These are phyloP conservation scores for Aspergillus intermedius DNA, from an alignment of 2,329 filamentous ascomycete species.

Conservation along the genomic window DNA sequence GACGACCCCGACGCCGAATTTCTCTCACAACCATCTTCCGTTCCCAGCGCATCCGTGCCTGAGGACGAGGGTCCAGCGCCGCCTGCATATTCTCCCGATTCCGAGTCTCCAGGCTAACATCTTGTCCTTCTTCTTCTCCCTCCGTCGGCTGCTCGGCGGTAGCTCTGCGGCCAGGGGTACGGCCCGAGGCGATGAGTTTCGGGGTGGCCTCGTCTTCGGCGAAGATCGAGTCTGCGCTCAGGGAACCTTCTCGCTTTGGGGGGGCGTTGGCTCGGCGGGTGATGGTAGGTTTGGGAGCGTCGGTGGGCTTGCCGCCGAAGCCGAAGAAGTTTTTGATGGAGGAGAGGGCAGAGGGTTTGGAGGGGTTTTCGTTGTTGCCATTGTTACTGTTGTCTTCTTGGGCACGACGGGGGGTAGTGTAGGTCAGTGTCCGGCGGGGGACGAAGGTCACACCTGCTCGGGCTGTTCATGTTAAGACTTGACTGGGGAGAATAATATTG, in stretches of 20 bases:
- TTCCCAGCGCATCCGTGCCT: slow-evolving; percentile 66
- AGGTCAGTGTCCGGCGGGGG: slow-evolving; percentile 32
- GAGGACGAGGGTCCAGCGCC: slow-evolving; percentile 68
- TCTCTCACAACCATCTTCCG: slow-evolving; percentile 75
- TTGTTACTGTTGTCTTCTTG: slow-evolving; percentile 18
- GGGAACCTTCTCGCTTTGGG: slow-evolving; percentile 28
- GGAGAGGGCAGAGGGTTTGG: slow-evolving; percentile 21
- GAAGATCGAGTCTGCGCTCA: slow-evolving; percentile 37
- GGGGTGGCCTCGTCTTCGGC: slow-evolving; percentile 28
- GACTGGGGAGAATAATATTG: not conserved
- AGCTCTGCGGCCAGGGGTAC: slow-evolving; percentile 19
- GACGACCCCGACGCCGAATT: slow-evolving; percentile 60
- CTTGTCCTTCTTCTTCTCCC: slow-evolving; percentile 7
- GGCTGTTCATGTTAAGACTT: slow-evolving; percentile 15
- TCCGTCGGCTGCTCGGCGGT: slow-evolving; percentile 7
- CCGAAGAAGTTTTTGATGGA: slow-evolving; percentile 30
- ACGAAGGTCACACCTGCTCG: slow-evolving; percentile 27
- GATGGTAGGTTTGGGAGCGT: slow-evolving; percentile 22
- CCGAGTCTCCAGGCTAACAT: slow-evolving; percentile 26
- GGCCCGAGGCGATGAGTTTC: slow-evolving; percentile 21
- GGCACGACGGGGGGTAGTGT: slow-evolving; percentile 24
- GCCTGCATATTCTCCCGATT: slow-evolving; percentile 53
- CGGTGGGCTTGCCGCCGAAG: slow-evolving; percentile 15
- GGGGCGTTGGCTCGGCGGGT: slow-evolving; percentile 22
- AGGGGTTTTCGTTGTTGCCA: slow-evolving; percentile 10